Conservation (phyloP, 228 moss, liverwort and hornwort species). For the Sphagnum magellanicum region DNA sequence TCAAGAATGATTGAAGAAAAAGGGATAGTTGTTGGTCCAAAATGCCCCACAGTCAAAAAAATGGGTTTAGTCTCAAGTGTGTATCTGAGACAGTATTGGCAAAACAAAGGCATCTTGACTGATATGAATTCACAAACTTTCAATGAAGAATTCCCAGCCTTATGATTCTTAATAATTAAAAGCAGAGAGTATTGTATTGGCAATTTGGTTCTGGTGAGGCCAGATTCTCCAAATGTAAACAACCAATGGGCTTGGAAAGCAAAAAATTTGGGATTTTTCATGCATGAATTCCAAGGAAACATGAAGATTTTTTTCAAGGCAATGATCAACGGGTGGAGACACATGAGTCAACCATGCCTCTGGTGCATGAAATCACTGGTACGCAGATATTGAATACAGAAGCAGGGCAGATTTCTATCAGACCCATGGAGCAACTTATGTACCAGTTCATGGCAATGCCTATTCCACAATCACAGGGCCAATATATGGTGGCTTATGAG, state of each 20-base stretch:
- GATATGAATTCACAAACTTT: neutral
- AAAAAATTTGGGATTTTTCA: neutral
- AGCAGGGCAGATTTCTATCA: neutral
- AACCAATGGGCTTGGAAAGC: constrained; percentile 3
- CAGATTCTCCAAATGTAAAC: neutral
- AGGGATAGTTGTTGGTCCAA: neutral
- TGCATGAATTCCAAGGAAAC: neutral
- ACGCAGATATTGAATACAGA: neutral
- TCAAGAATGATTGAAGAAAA: constrained; percentile 1
- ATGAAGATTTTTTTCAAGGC: neutral
- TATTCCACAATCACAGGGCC: neutral
- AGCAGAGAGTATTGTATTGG: neutral
- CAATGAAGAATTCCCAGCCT: neutral
- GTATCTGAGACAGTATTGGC: neutral
- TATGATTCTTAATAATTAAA: neutral
- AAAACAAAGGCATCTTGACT: neutral
- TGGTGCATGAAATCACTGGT: neutral
- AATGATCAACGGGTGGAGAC: neutral
- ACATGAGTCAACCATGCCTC: neutral
- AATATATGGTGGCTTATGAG: neutral
- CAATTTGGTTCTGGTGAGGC: constrained; percentile 1
- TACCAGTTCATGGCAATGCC: constrained; percentile 2
- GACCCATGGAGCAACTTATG: neutral
- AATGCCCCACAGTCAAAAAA: neutral
- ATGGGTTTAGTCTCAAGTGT: neutral